Percentiles rank a stretch among this genome's conserved stretches.
Conservation (phyloP, 306 rosid species). For the Chamaecrista fasciculata region DNA sequence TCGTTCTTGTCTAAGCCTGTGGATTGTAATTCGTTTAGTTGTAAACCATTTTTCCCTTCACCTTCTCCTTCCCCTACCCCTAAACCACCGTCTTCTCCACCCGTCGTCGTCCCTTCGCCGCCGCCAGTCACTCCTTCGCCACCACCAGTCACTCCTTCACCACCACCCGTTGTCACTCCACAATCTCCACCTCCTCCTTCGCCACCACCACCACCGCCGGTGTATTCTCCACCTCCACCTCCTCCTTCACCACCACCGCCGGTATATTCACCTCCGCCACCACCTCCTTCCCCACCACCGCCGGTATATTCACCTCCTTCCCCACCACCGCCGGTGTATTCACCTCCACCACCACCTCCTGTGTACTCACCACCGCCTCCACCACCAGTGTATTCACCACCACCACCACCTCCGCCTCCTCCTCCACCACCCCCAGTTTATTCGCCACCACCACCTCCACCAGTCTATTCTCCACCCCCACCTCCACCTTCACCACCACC, state of each 20-base stretch:
- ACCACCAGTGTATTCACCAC: neutral
- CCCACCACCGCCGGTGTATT: neutral
- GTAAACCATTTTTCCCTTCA: slow-evolving; percentile 38
- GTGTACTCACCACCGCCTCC: slow-evolving; percentile 22
- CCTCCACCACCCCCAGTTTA: slow-evolving; percentile 14
- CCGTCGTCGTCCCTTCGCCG: neutral
- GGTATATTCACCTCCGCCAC: neutral
- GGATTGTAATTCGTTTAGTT: slow-evolving; percentile 66
- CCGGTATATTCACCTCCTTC: neutral
- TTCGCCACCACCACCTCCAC: neutral
- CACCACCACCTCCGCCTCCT: slow-evolving; percentile 7
- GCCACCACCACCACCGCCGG: neutral
- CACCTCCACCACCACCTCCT: neutral
- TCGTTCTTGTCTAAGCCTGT: slow-evolving; percentile 65
- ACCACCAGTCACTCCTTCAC: neutral
- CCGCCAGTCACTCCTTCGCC: neutral
- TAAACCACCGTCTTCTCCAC: neutral
- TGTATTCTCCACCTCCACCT: slow-evolving; percentile 3
- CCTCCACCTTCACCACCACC: slow-evolving; percentile 13
- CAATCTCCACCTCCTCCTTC: neutral
- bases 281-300: slow-evolving; percentile 24
- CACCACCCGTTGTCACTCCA: neutral
- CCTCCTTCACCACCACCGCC: slow-evolving; percentile 35
- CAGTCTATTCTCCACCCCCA: neutral
- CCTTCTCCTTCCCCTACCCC: neutral